Conservation (phyloP, 805 yeast genomes). For the Kuraishia floccosa region DNA sequence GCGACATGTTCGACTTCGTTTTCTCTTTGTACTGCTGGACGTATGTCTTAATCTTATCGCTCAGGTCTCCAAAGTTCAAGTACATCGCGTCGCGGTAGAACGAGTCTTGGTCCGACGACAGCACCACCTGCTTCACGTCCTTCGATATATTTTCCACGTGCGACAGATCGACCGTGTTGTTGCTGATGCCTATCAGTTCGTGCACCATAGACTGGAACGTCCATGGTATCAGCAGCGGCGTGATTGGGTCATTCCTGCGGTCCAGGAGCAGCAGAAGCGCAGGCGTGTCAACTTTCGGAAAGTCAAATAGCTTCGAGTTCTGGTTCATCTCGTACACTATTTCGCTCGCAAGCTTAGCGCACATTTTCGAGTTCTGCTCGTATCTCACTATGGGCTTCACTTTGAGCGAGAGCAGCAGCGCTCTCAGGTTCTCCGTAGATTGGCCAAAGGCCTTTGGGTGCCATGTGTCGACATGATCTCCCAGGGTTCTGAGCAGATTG, state of each 20-base stretch:
- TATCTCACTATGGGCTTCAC: conserved; percentile 70
- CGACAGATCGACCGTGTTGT: conserved; percentile 68
- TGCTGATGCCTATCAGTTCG: conserved; percentile 73
- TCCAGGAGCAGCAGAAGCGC: conserved; percentile 73
- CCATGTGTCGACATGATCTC: conserved; percentile 32
- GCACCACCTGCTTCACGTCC: conserved; percentile 54
- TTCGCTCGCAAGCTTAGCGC: conserved; percentile 60
- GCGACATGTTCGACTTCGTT: conserved; percentile 54
- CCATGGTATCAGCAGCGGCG: conserved; percentile 93
- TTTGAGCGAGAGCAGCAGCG: conserved; percentile 61
- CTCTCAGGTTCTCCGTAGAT: conserved; percentile 30
- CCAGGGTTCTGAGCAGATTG: conserved; percentile 21
- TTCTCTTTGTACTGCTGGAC: conserved; percentile 74
- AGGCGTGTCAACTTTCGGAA: conserved; percentile 38
- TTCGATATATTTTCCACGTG: conserved; percentile 40
- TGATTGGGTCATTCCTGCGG: conserved; percentile 81
- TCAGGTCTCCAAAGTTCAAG: conserved; percentile 88
- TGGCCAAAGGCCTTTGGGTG: conserved; percentile 28
- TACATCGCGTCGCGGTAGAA: conserved; percentile 78
- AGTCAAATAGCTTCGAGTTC: conserved; percentile 55
- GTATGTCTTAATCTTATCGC: conserved; percentile 75
- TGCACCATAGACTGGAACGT: conserved; percentile 97
- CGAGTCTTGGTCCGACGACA: conserved; percentile 58
- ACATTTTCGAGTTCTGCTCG: conserved; percentile 58
- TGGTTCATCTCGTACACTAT: conserved; percentile 43